Evolutionary conservation across 352 stramenopile species (phyloP), one percentile per base, ranked within the genome.

Genomic region (Globisporangium viniferum): DNA sequence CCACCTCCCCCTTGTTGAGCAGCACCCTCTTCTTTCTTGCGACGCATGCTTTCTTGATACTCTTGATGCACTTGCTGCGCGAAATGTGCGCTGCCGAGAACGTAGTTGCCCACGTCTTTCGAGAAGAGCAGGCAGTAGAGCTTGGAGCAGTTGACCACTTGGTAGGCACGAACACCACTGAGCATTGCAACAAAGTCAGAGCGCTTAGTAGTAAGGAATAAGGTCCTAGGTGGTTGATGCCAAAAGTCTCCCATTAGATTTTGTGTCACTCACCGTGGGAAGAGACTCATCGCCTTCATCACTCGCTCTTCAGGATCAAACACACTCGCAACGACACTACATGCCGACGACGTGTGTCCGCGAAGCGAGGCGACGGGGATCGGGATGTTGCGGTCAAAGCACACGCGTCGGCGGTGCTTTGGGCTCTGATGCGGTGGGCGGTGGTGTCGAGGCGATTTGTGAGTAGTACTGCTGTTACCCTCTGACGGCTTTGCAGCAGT

Each of bases 101-200:
- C 51, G 12, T 86, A 72, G 49, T 58, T 74, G 0, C 79, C 80
- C 33, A 53, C 63, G 3, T 76, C 67, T 55, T 80, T 80, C 2
- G 73, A 73, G 5, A 81, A 77, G 20, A 90, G 53, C 29, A 86
- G 24, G 62, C 79, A 86, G 44, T 88, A 81, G 1, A 90, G 70
- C 6, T 65, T 70, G 41, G 81, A 86, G 59, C 79, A 87, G 39
- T 70, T 81, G n/a, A 72, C 66, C 12, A 80, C 64, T 12, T 73
- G 64, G 46, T 64, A 73, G 29, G 51, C 54, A 31, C 70, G 71
- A 5, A 76, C 49, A 5, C 65, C 74, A 39, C 22, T 44, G 12
- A 56, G 10, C 2, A 41, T 24, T 14, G 36, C 1, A 46, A 65
- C 58, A 41, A 44, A 27, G 5, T 41, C 5, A 66, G 49, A 56